phyloP scores from a whole-genome alignment of 306 rosid species.

The peach (Prunus persica) region Prunus_persica_NCBIv2 NC_034010.1:3633001-3633500 shows the following conservation, averaged over 20 bases:
- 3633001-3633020: no score
- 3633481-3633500: slow-evolving; percentile 24
- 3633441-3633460: slow-evolving; percentile 28
- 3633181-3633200: no score
- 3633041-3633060: no score
- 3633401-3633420: neutral
- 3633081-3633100: neutral
- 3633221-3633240: neutral
- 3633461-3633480: neutral
- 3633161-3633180: no score
- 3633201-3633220: no score
- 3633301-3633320: neutral
- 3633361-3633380: neutral
- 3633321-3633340: neutral
- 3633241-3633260: neutral
- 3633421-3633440: slow-evolving; percentile 15
- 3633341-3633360: no score
- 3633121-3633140: neutral
- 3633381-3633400: neutral
- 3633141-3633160: no score
- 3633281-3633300: neutral
- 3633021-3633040: no score
- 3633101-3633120: neutral
- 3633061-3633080: no score
- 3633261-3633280: neutral